Evolutionary conservation across 1,284 basidiomycete genomes (phyloP), one percentile per base, ranked within the genome.

Genomic region (Ceratobasidium sp.): DNA sequence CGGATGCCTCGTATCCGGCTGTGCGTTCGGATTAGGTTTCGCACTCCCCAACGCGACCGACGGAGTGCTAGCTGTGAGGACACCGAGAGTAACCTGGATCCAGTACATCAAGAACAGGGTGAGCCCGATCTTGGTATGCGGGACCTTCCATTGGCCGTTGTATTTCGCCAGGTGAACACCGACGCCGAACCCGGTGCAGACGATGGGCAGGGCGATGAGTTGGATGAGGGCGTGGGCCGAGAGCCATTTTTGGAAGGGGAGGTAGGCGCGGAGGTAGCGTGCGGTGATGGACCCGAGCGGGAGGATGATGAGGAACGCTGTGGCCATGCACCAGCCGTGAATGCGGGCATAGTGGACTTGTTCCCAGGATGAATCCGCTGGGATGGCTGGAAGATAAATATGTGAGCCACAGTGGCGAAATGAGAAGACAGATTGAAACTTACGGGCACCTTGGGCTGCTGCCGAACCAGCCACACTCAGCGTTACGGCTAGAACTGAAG

Each of bases 281-380:
- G 71, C 71, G 15, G 61, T 26, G 61, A 74, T 44, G 28, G 71
- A 74, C 1, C 71, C 71, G 13, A 74, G 71, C 17, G 71, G 71
- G 23, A 74, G 71, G 46, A 74, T 26, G 50, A 70, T 57, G 33
- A 70, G 50, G 61, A 65, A 74, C 1, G 46, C 71, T 13, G 59
- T 74, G 59, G 61, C 71, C 71, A 74, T 74, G 50, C 59, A 65
- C 71, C 59, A 74, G 59, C 71, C 71, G 48, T 74, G 71, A 38
- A 74, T 62, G 52, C 61, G 59, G 20, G 71, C 33, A 59, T 57
- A 74, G 42, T 65, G 59, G 61, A 74, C 71, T 33, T 74, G 71
- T 44, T 74, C 71, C 71, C 71, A 74, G 10, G 71, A 74, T 20
- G 71, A 74, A 50, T 74, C 48, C 2, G 23, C 46, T 2, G 71